Base-by-base conservation (phyloP, 768 basidiomycete species). In the Atractiella rhizophila region DNA sequence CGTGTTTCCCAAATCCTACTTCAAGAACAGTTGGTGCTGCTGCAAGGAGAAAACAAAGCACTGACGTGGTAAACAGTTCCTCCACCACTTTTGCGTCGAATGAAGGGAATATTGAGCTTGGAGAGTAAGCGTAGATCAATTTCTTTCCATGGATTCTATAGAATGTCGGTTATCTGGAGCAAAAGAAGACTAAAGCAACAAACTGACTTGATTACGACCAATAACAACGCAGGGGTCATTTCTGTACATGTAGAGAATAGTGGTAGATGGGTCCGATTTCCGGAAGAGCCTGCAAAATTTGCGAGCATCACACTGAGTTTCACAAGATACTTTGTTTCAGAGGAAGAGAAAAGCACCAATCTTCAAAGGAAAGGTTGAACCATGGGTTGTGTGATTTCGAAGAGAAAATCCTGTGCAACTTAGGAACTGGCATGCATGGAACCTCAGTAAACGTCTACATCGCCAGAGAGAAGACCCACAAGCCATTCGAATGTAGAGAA, bases 141-240 rank as follows among this genome's bases (percentile, higher is more conserved):
- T 54, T 98, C 88, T 56, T 82, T 91, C 88, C 88, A 96, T 13
- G 86, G 88, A 50, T 91, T 94, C 63, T 98, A 34, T 7, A 4
- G 31, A 15, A n/a, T 23, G 26, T 9, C 23, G 2, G 15, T 13
- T 16, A n/a, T 28, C 4, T n/a, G 35, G 23, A 30, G 27, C 11
- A 16, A n/a, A 30, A 32, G 13, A 21, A 31, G 5, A 16, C 19
- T 31, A 18, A 30, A 5, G 23, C 18, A 16, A 5, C 18, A 28
- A 1, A 45, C 60, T 21, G 18, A 65, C 66, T 47, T 67, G 91
- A 56, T 94, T 86, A 39, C 88, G 65, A 0, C 88, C 88, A 40
- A 96, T 80, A 40, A 98, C 68, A 15, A 96, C 81, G 52, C 83
- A 85, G 3, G 83, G 81, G 0, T 61, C 57, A 55, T 94, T 78